Percentiles rank a stretch among this genome's conserved stretches.
phyloP scores from a whole-genome alignment of 2,329 filamentous ascomycete species.

The Hypoxylon sp. region DNA sequence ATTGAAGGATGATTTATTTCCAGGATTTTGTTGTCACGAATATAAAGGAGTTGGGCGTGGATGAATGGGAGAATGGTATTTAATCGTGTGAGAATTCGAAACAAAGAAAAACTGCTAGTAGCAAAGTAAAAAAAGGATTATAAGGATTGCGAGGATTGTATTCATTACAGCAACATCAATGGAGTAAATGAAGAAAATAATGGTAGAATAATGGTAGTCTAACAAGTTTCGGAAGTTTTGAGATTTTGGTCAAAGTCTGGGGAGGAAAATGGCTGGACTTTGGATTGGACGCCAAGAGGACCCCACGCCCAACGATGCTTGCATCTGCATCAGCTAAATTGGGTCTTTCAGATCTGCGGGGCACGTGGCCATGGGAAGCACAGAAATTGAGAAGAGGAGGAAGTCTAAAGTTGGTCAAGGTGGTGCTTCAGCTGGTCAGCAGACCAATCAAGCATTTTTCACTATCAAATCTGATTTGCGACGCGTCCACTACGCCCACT shows the following conservation, averaged over 20 bases:
- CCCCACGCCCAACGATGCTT: slow-evolving; percentile 39
- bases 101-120: background rate
- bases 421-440: slow-evolving; percentile 44
- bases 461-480: slow-evolving; percentile 43
- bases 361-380: slow-evolving; percentile 47
- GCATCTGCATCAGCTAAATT: slow-evolving; percentile 44
- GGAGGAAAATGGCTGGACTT: slow-evolving; percentile 6
- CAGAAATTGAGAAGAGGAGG: slow-evolving; percentile 24
- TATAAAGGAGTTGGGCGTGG: background rate
- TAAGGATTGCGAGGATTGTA: background rate
- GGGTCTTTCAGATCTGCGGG: slow-evolving; percentile 46
- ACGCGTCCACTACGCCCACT: slow-evolving; percentile 34
- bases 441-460: slow-evolving; percentile 49
- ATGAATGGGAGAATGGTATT: background rate
- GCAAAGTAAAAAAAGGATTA: background rate
- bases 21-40: slow-evolving; percentile 17
- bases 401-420: background rate
- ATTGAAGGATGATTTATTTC: slow-evolving; percentile 9
- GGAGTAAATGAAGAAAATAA: slow-evolving; percentile 2
- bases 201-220: slow-evolving; percentile 3
- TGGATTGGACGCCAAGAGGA: slow-evolving; percentile 35
- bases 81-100: background rate
- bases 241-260: slow-evolving; percentile 12
- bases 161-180: background rate
- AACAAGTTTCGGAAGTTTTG: slow-evolving; percentile 13